Percentiles rank a stretch among this genome's conserved stretches.
These are phyloP conservation scores for Alternaria sp. DNA, from an alignment of 2,329 filamentous ascomycete genomes.

Conservation along the genomic window DNA sequence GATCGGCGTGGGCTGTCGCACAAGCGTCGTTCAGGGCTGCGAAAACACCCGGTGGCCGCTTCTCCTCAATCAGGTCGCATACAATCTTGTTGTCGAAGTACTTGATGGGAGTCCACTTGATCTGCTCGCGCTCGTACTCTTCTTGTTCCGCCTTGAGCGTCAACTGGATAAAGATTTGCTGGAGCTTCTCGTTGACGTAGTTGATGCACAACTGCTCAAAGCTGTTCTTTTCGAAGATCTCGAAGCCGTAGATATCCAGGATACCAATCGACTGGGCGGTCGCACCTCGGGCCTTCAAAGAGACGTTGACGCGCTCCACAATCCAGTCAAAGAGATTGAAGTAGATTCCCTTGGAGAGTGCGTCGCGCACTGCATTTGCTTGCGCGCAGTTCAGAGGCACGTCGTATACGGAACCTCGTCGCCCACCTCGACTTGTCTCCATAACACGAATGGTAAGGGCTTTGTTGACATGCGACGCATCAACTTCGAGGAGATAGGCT, in stretches of 20 bases:
- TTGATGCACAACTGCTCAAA: slow-evolving; percentile 99
- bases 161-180: slow-evolving; percentile 98
- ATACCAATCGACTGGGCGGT: slow-evolving; percentile 91
- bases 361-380: slow-evolving; percentile 85
- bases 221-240: slow-evolving; percentile 98
- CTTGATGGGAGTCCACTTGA: slow-evolving; percentile 98
- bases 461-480: slow-evolving; percentile 78
- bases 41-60: slow-evolving; percentile 88
- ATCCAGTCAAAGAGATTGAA: slow-evolving; percentile 99
- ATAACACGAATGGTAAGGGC: slow-evolving; percentile 90
- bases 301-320: slow-evolving; percentile 87
- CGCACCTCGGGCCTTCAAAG: slow-evolving; percentile 77
- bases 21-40: slow-evolving; percentile 97
- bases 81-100: slow-evolving; percentile 99
- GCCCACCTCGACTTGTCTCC: slow-evolving; percentile 70
- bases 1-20: slow-evolving; percentile 96
- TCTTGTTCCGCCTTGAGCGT: slow-evolving; percentile 97
- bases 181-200: slow-evolving; percentile 98
- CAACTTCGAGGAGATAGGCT: slow-evolving; percentile 90
- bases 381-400: slow-evolving; percentile 86
- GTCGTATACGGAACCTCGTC: slow-evolving; percentile 71
- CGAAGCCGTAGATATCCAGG: slow-evolving; percentile 98
- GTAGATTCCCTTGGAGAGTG: slow-evolving; percentile 93
- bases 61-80: slow-evolving; percentile 93
- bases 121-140: slow-evolving; percentile 94